Evolutionary conservation across 371 early-diverging fungal genomes (phyloP), one percentile per base, ranked within the genome.

Genomic region (Apophysomyces elegans): DNA sequence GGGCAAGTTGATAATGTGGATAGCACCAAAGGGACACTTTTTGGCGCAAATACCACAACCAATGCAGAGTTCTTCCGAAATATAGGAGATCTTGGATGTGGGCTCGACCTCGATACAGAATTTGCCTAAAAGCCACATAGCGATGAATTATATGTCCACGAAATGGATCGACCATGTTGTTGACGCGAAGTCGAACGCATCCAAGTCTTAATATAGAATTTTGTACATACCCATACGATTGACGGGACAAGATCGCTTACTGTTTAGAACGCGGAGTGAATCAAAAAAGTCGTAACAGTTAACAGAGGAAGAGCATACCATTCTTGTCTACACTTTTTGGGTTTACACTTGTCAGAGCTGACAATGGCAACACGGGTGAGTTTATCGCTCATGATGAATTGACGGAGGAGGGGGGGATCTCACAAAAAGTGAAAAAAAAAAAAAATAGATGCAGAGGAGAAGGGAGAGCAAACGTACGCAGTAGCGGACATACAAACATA

Each of bases 31-130:
- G 38, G 99, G 99, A 81, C 99, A 99, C 78, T 97, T 96, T 80
- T 99, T 99, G 68, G 92, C 92, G 78, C 99, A 99, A 69, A 99
- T 99, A 87, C 97, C 96, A 79, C 99, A 99, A 76, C 99, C 99
- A 76, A 99, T 99, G 85, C 99, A 99, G 37, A 99, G 86, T 58
- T 90, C 91, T 84, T 99, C 99, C 37, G 97, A 96, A 65, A 99
- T 97, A 74, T 86, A 88, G 56, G 95, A 89, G 63, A 95, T 96
- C 84, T 96, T 97, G 66, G 90, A 88, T 21, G 84, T 85, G 14
- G 91, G 80, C 45, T 86, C 82, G 56, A 96, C 98, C 77, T 96
- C 96, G 77, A 99, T 98, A 81, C 97, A 97, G 66, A 97, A 90
- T 80, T 98, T 97, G 76, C 97, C 97, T 96, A 83, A 69, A 62